These are phyloP conservation scores for Cutaneotrichosporon arboriforme DNA, from an alignment of 1,284 basidiomycete genomes.

Conservation along the genomic window DNA sequence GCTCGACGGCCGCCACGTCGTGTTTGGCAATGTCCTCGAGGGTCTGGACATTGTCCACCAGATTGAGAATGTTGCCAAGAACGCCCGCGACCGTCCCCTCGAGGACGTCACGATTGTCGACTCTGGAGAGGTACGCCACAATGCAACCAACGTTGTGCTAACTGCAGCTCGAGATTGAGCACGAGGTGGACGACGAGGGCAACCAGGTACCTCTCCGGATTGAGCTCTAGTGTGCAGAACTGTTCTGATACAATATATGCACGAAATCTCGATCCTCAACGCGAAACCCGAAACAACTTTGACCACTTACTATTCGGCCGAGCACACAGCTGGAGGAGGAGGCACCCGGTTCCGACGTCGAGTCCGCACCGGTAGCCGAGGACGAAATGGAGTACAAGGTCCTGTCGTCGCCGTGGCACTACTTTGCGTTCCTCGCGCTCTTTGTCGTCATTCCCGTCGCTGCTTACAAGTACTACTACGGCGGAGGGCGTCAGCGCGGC, in stretches of 20 bases:
- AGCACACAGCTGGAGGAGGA: slow-evolving; percentile 7
- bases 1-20: slow-evolving; percentile 57
- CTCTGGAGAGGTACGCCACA: slow-evolving; percentile 66
- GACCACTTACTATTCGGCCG: no score
- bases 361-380: slow-evolving; percentile 1
- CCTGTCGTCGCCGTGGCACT: slow-evolving; percentile 47
- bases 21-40: slow-evolving; percentile 84
- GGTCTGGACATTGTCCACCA: slow-evolving; percentile 75
- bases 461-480: slow-evolving; percentile 55
- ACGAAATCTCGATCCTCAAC: slow-evolving; percentile 1
- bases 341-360: background rate
- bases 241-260: slow-evolving; percentile 14
- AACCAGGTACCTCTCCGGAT: slow-evolving; percentile 83
- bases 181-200: slow-evolving; percentile 59
- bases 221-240: slow-evolving; percentile 63
- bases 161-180: slow-evolving; percentile 60
- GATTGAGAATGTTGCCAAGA: slow-evolving; percentile 68
- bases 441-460: slow-evolving; percentile 53
- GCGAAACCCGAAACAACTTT: background rate
- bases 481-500: slow-evolving; percentile 31
- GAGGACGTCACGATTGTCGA: slow-evolving; percentile 69
- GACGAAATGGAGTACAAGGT: slow-evolving; percentile 26
- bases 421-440: slow-evolving; percentile 51
- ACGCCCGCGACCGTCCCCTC: slow-evolving; percentile 61
- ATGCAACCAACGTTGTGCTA: background rate